Evolutionary conservation across 352 stramenopile genomes (phyloP), one percentile per base, ranked within the genome.

Genomic region (Phytophthora chlamydospora): DNA sequence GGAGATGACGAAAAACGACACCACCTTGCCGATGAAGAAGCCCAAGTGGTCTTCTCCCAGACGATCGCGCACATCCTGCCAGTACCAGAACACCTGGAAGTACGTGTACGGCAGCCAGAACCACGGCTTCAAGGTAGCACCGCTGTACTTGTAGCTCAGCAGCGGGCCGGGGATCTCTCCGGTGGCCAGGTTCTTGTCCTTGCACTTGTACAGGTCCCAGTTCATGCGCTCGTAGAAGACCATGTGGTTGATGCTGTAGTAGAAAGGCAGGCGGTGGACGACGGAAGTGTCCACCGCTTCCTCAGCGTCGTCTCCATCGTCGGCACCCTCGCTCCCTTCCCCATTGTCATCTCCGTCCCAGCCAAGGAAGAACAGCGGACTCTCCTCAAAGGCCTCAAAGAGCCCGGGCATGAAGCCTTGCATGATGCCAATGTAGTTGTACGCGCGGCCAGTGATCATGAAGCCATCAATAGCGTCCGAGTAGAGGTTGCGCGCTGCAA

Each of bases 191-290:
- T 88, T 78, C 65, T 91, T 91, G 62, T 90, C 79, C 17, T 84
- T 87, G 69, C 85, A 93, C 59, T 89, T 89, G 76, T 93, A 93
- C 55, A 93, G 44, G 29, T 93, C 85, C 83, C 80, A 93, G 58
- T 92, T 93, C 77, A 91, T 73, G n/a, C 85, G 79, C 58, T 93
- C 83, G 68, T 93, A 93, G 61, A 90, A 93, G 58, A 93, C 83
- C 83, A 93, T 92, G 78, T 93, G 85, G 62, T 93, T 93, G 64
- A 93, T 90, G 44, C 80, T 91, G 70, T 92, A 93, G 67, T 88
- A 91, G 56, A 93, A 93, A 39, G 83, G 85, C 58, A 93, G 62
- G 13, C 83, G 80, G 36, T 85, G 76, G 17, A 90, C 84, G 27
- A 91, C 76, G 11, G 77, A 88, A 31, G 73, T 67, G 32, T 74